Evolutionary conservation across 2,329 filamentous ascomycete genomes (phyloP), one percentile per base, ranked within the genome.

Genomic region (Trichoderma polysporum): DNA sequence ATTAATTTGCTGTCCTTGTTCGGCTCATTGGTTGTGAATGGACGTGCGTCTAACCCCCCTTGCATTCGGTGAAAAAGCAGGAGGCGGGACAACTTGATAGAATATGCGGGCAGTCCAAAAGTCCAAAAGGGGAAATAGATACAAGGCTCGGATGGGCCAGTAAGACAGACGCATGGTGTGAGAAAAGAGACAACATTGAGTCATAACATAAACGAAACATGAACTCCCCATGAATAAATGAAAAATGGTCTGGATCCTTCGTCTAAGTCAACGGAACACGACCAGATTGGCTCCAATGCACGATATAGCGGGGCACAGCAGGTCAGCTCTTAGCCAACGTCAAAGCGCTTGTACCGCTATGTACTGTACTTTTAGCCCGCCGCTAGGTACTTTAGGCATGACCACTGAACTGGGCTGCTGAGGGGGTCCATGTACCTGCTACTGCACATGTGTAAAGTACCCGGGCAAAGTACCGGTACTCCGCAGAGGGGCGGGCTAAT

Each of bases 401-500:
- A 19, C 9, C 6, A 8, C 19, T 3, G 39, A 45, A n/a, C 39
- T 19, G n/a, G 39, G 39, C 17, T 22, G 15, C n/a, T 45, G 41
- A 4, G n/a, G n/a, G n/a, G n/a, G n/a, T n/a, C n/a, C n/a, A n/a
- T 45, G 41, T 45, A 45, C 6, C 13, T n/a, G n/a, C n/a, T 19
- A 22, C 19, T 45, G 39, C 13, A n/a, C 39, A 22, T 19, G n/a
- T 45, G 39, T 10, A 45, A 10, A 19, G 39, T 10, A 3, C 41
- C 41, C 41, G n/a, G 41, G 22, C 22, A 31, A 10, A 31, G 50
- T n/a, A n/a, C 50, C 17, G 50, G 50, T 31, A 31, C 50, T 33
- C 27, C 50, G 50, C 50, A 27, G 39, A 33, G 49, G 60, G 60
- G 49, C 60, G n/a, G 37, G 49, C 60, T 63, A 63, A 63, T 63